These are phyloP conservation scores for Ilyonectria sp. DNA, from an alignment of 2,329 filamentous ascomycete species.

Conservation along the genomic window DNA sequence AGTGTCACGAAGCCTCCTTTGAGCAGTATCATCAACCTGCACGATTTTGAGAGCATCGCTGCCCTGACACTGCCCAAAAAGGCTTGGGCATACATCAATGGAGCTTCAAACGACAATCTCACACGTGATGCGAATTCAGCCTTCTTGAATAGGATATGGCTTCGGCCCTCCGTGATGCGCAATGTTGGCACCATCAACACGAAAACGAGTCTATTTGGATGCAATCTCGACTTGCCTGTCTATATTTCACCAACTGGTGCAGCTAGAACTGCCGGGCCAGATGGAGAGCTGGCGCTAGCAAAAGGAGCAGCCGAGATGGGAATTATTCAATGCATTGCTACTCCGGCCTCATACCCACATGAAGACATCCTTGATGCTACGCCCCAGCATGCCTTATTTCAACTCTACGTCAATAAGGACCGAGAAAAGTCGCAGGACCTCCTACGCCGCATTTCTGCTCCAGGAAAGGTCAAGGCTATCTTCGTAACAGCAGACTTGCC, in stretches of 20 bases:
- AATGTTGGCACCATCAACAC: constrained; percentile 35
- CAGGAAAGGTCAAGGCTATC: constrained; percentile 28
- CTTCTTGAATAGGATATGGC: constrained; percentile 39
- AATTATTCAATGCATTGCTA: constrained; percentile 30
- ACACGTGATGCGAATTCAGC: constrained; percentile 42
- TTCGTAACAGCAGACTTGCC: constrained; percentile 32
- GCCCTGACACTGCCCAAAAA: constrained; percentile 32
- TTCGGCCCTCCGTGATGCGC: constrained; percentile 45
- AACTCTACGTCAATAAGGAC: constrained; percentile 37
- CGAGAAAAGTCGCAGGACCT: constrained; percentile 23
- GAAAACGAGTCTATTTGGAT: constrained; percentile 37
- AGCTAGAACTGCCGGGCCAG: constrained; percentile 62
- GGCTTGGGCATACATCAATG: constrained; percentile 45
- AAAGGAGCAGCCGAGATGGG: constrained; percentile 13
- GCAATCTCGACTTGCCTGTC: constrained; percentile 38
- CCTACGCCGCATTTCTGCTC: not conserved
- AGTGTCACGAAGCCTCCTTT: constrained; percentile 19
- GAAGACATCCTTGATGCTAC: constrained; percentile 26
- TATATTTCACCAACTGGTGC: constrained; percentile 58
- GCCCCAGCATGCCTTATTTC: constrained; percentile 22
- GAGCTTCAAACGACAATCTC: constrained; percentile 45
- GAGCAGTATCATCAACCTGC: constrained; percentile 41
- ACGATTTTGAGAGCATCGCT: constrained; percentile 47
- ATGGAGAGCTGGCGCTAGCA: constrained; percentile 28
- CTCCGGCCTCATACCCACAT: constrained; percentile 24